phyloP scores from a whole-genome alignment of 2,329 filamentous ascomycete species.

The Penicillium occitanis region DNA sequence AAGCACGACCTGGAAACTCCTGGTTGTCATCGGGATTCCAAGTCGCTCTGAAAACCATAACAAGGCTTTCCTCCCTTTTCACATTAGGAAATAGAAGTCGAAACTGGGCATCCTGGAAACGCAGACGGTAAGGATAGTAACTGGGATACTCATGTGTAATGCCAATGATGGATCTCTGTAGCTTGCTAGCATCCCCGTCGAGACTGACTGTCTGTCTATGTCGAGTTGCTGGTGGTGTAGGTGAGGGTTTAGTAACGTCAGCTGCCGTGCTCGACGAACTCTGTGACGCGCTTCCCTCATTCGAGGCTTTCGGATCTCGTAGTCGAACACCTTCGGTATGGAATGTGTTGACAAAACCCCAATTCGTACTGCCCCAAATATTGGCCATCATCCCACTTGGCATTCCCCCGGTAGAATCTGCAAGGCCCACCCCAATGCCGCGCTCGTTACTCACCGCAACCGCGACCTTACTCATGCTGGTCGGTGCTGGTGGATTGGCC shows the following conservation, averaged over 20 bases:
- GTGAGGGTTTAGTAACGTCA: conserved; percentile 31
- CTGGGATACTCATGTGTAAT: conserved; percentile 61
- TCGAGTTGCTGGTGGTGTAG: conserved; percentile 31
- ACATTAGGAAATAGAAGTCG: conserved; percentile 84
- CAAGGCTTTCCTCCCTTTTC: conserved; percentile 72
- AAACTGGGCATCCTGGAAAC: conserved; percentile 89
- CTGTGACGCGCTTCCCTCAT: conserved; percentile 24
- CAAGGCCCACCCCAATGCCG: conserved; percentile 61
- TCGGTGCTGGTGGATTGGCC: conserved; percentile 77
- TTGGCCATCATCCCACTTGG: conserved; percentile 88
- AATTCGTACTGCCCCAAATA: conserved; percentile 86
- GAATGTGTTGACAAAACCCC: conserved; percentile 67
- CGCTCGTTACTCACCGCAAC: conserved; percentile 78
- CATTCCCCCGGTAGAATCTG: conserved; percentile 65
- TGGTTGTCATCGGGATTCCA: conserved; percentile 78
- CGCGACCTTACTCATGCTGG: conserved; percentile 81
- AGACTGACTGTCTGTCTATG: conserved; percentile 61
- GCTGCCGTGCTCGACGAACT: conserved; percentile 27
- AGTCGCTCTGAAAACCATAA: conserved; percentile 88
- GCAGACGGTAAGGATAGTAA: conserved; percentile 77
- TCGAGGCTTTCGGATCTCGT: conserved; percentile 28
- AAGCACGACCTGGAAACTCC: conserved; percentile 80
- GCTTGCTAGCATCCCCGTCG: conserved; percentile 45
- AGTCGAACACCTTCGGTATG: conserved; percentile 54
- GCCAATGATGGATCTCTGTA: conserved; percentile 36